Evolutionary conservation across 306 rosid genomes (phyloP).

Genomic region (Acmispon strigosus): DNA sequence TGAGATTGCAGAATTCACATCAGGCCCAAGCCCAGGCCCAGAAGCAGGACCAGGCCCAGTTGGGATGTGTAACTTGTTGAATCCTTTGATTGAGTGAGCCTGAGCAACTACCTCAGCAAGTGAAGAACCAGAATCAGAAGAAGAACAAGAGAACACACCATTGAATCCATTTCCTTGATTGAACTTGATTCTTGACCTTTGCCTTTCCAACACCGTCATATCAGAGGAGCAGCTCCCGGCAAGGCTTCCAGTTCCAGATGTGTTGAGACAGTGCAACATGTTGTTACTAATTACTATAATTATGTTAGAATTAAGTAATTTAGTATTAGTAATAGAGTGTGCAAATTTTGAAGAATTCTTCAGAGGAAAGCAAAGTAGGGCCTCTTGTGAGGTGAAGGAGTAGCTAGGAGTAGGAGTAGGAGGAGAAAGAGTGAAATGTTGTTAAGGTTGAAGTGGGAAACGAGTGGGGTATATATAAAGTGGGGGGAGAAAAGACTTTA

Average conservation of each 20-base stretch:
- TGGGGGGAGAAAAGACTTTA: too few relatives aligned
- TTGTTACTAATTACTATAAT: not conserved
- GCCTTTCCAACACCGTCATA: conserved; percentile 42
- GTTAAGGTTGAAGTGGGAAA: not conserved
- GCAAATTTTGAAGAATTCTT: not conserved
- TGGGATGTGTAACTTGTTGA: not conserved
- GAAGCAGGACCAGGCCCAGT: not conserved
- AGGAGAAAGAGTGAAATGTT: not conserved
- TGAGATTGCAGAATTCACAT: conserved; percentile 34
- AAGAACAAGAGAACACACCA: conserved; percentile 7
- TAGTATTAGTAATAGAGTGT: not conserved
- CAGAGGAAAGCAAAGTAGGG: conserved; percentile 1
- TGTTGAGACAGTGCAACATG: conserved; percentile 43
- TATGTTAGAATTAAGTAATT: conserved; percentile 1
- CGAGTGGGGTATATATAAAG: conserved; percentile 22
- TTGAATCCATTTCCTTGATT: conserved; percentile 32
- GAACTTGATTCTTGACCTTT: conserved; percentile 35
- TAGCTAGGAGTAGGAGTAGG: not conserved
- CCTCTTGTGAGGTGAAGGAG: too few relatives aligned
- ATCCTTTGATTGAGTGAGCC: not conserved
- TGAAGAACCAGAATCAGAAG: conserved; percentile 18
- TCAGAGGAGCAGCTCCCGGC: conserved; percentile 25
- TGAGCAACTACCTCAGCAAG: conserved; percentile 23
- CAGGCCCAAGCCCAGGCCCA: conserved; percentile 19
- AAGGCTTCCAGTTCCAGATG: conserved; percentile 22